Evolutionary conservation across 176 grass and related monocot species (phyloP), one percentile per base, ranked within the genome.

Genomic region (Chrysopogon serrulatus): DNA sequence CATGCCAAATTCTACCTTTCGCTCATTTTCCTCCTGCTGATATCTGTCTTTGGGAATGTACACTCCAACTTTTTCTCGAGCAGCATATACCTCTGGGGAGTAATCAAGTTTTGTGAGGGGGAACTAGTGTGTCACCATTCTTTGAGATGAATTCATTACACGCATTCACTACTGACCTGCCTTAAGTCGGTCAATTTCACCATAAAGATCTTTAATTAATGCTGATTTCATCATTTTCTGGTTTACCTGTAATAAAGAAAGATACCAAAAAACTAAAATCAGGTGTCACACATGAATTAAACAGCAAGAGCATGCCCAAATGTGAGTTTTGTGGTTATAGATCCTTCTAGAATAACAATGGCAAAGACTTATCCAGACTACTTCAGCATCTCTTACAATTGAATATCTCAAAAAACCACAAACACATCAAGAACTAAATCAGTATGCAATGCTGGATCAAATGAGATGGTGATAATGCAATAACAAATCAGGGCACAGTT

Each of bases 181-280:
- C 94, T 99, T 99, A 30, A 99, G 93, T 34, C 88, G 74, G 33
- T 99, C 97, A 35, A 99, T 99, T 92, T 99, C 97, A 54, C 93
- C 86, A 80, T 99, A 99, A 30, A 99, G 91, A 91, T 99, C 97
- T 90, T 99, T 99, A 24, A 99, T 99, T 68, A 99, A 85, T 81
- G 97, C 93, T 68, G 93, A 92, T 87, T 99, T 99, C 97, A 98
- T 98, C 96, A 98, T 93, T 83, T 98, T 98, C 73, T 98, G 96
- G 61, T 98, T 98, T 59, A 98, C 92, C 95, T 98, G 85, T 15
- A 53, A 86, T 43, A 63, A 24, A 86, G 23, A 72, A 53, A 37
- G 4, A 78, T 56, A 54, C 49, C 49, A 48, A 86, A 27, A 23
- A 27, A 78, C 61, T 49, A 61, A 63, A 36, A 34, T 7, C 40